Base-by-base conservation (phyloP, 2,329 filamentous ascomycete genomes). In the Apiospora koreana region DNA sequence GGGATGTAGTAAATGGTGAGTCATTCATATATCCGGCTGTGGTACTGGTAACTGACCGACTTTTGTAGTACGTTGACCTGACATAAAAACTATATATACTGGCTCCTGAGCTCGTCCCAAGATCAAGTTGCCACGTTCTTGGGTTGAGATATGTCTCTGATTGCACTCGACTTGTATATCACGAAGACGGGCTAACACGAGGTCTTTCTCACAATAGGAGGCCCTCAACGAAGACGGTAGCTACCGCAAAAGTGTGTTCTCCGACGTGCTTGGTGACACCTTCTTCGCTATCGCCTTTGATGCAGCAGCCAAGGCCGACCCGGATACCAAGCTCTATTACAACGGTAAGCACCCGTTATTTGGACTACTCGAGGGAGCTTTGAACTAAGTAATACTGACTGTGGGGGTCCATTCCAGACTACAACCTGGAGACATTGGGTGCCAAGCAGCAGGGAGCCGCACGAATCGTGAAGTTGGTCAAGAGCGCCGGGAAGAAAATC, bases 1-100 rank as follows among this genome's bases (percentile, higher is more conserved):
- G 89, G 89, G 89, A 92, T 69, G 89, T 92, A 0, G 85, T 91
- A 31, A 92, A 92, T 77, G 54, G 65, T 67, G 46, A 12, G 65
- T 35, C 14, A 23, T 8, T 35, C 7, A 8, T 14, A 14, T 62
- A 4, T 12, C 21, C 41, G 10, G 12, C 8, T 43, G 2, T 23
- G 31, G 21, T 38, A 1, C 6, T 2, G 25, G 21, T 9, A 10
- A 31, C 12, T 38, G 2, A 14, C 31, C 38, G 54, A 62, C 54
- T 54, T 23, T 62, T 2, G 23, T n/a, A 62, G 54, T 62, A 62
- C 10, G 54, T 38, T 14, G 9, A 38, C 1, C 16, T 62, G 18
- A 23, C 21, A 1, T n/a, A 4, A 2, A 41, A 9, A 43, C 16
- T 12, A 18, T 54, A 14, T 28, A 23, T 35, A 2, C 25, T 50